Percentiles rank a stretch among this genome's conserved stretches.
Conservation (phyloP, 1,139 yeast genomes). For the Yamadazyma jaroonii region DNA sequence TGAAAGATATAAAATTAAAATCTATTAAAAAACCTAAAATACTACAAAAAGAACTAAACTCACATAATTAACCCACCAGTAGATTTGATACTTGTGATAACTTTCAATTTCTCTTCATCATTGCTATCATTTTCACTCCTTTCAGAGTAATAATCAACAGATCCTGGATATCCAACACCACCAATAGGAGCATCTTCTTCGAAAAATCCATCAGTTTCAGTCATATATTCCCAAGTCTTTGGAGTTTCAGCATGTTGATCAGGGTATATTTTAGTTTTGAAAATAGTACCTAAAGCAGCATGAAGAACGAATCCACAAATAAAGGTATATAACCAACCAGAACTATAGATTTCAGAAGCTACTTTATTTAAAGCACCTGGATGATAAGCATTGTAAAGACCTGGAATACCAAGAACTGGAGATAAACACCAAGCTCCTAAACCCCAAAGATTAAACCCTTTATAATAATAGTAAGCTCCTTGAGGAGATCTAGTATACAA, state of each 20-base stretch:
- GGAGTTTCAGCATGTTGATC: constrained; percentile 13
- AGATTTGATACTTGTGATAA: constrained; percentile 15
- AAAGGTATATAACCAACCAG: constrained; percentile 18
- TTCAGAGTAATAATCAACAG: constrained; percentile 9
- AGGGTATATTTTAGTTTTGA: constrained; percentile 15
- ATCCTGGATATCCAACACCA: constrained; percentile 16
- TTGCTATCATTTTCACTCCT: constrained; percentile 9
- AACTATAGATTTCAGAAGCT: constrained; percentile 13
- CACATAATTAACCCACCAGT: constrained; percentile 6
- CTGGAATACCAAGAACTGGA: constrained; percentile 15
- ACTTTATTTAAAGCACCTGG: constrained; percentile 11
- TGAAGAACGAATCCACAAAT: constrained; percentile 13
- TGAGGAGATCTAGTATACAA: constrained; percentile 11
- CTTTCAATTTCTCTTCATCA: constrained; percentile 15
- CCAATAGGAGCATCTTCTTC: constrained; percentile 16
- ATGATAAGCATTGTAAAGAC: constrained; percentile 14
- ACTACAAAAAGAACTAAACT: not conserved
- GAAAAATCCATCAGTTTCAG: constrained; percentile 16
- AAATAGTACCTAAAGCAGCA: constrained; percentile 11
- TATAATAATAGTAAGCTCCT: constrained; percentile 14
- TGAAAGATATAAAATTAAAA: too few species aligned
- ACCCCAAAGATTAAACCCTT: constrained; percentile 16
- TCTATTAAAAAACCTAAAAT: too few species aligned
- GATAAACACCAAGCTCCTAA: constrained; percentile 15
- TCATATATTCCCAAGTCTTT: constrained; percentile 18